Base-by-base conservation (phyloP, 805 yeast genomes). In the Metschnikowia rubicola region DNA sequence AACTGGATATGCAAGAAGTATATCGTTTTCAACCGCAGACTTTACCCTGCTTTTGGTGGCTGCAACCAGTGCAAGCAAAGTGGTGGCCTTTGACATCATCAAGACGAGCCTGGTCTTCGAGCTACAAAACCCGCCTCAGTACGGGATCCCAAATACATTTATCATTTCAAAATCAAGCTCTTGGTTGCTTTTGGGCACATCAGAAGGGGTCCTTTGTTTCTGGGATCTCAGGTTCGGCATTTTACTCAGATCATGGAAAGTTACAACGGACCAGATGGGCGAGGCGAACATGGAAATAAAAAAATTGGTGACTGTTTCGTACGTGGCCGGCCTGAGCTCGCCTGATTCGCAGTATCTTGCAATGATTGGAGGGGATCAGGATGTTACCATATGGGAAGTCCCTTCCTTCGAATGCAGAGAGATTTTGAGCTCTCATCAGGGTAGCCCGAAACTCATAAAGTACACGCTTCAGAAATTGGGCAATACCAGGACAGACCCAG, bases 191-290 rank as follows among this genome's bases (percentile, higher is more conserved):
- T 60, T 85, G 2, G 97, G 97, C 0, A 88, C 97, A 0, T 68
- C 78, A 0, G 77, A 76, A 35, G 97, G 97, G 1, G 68, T 84
- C 0, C 60, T 94, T 30, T 83, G 81, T 52, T 65, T 92, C 12
- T 90, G 96, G 96, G 97, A 90, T 62, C 54, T 87, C 32, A 70
- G 95, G 44, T 88, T 89, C 61, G 73, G 73, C 32, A 48, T 85
- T 0, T 67, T 77, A 36, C 67, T 88, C 32, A 82, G 78, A 50
- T 70, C 84, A 1, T 86, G 89, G 81, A 75, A 77, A 9, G 74
- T 88, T 38, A 77, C 73, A 35, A 68, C 71, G 11, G 71, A 73
- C 4, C 44, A 39, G 5, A 15, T 34, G 37, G 46, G 38, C 19
- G 48, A 44, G 19, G 64, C 60, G 19, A 17, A 19, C 19, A 78